Evolutionary conservation across 2,329 filamentous ascomycete species (phyloP).

Genomic region (Phialemonium atrogriseum): DNA sequence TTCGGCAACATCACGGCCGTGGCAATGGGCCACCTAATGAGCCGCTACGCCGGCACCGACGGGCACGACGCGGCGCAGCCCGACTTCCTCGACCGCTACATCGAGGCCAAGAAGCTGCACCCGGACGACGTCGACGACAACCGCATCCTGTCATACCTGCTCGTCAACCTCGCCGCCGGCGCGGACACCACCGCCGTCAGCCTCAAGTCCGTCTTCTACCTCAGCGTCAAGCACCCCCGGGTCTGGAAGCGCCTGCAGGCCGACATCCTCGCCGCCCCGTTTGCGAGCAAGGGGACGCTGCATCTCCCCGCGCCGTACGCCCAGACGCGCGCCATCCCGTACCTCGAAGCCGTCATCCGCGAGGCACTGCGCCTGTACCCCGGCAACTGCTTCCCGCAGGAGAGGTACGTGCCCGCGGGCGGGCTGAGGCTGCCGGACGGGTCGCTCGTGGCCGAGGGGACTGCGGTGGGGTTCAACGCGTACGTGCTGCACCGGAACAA

Average conservation of each 20-base stretch:
- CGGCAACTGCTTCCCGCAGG: constrained; percentile 19
- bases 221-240: constrained; percentile 21
- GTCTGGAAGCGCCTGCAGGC: constrained; percentile 16
- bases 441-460: constrained; percentile 9
- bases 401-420: constrained; percentile 14
- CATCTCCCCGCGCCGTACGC: constrained; percentile 13
- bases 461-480: constrained; percentile 24
- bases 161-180: constrained; percentile 25
- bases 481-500: constrained; percentile 27
- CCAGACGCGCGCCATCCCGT: constrained; percentile 19
- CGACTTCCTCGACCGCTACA: constrained; percentile 31
- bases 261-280: constrained; percentile 25
- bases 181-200: constrained; percentile 25
- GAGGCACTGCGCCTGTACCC: constrained; percentile 32
- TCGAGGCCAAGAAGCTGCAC: constrained; percentile 25
- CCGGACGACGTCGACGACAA: constrained; percentile 25
- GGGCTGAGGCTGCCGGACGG: constrained; percentile 13
- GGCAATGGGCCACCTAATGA: constrained; percentile 18
- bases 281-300: constrained; percentile 6
- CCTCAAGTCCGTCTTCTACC: constrained; percentile 25
- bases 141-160: constrained; percentile 25
- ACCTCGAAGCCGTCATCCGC: constrained; percentile 27
- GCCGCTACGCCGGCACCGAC: constrained; percentile 20
- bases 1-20: constrained; percentile 20
- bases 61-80: constrained; percentile 15